Conservation (phyloP, 2,329 filamentous ascomycete species). For the Mycosphaerella arachidis region DNA sequence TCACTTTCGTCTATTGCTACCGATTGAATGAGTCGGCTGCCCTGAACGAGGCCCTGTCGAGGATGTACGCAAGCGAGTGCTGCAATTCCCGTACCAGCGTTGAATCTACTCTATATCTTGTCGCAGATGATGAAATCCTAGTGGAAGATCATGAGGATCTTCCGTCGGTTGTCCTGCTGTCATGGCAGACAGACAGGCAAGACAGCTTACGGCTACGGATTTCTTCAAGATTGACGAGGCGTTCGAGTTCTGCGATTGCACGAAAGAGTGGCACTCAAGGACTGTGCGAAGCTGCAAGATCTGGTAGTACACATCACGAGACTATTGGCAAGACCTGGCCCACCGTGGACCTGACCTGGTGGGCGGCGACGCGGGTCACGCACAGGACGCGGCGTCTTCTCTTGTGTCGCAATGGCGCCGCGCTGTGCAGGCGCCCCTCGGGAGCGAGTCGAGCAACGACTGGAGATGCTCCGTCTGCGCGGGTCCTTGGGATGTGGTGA, state of each 20-base stretch:
- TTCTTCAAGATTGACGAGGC: conserved; percentile 5
- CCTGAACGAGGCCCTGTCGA: not conserved
- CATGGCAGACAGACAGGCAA: not conserved
- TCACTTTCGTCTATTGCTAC: not conserved
- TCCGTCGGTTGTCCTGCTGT: not conserved
- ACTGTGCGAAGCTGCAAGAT: not conserved
- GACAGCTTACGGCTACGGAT: not conserved
- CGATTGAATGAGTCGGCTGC: not conserved
- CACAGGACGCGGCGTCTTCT: not conserved
- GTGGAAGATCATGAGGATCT: not conserved
- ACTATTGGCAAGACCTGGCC: conserved; percentile 1
- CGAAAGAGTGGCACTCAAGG: conserved; percentile 11
- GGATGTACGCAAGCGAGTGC: not conserved
- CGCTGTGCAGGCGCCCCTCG: not conserved
- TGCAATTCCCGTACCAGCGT: not conserved
- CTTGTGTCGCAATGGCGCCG: not conserved
- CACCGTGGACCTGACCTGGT: not conserved
- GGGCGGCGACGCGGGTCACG: not conserved
- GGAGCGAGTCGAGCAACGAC: conserved; percentile 2
- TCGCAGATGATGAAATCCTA: not conserved
- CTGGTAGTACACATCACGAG: conserved; percentile 3
- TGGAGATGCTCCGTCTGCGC: conserved; percentile 2
- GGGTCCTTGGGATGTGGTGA: not conserved
- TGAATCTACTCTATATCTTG: not conserved
- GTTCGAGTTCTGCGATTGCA: not conserved